phyloP scores from a whole-genome alignment of 129 eudicot species.

The Dittrichia graveolens region DNA sequence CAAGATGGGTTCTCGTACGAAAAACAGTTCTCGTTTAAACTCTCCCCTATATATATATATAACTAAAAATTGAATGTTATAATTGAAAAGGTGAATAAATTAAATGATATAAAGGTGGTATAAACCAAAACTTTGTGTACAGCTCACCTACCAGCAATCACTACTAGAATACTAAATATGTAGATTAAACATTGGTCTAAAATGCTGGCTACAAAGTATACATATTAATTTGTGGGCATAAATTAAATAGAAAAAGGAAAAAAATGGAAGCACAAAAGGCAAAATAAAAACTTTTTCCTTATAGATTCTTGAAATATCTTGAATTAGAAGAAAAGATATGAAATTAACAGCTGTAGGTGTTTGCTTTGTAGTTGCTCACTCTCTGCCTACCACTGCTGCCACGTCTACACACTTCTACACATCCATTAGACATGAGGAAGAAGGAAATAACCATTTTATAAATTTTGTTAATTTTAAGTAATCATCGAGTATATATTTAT shows the following conservation, averaged over 20 bases:
- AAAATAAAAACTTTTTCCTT: constrained; percentile 31
- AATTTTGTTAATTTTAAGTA: too few species aligned
- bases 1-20: too few species aligned
- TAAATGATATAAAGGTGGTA: constrained; percentile 2
- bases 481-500: too few species aligned
- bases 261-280: constrained; percentile 18
- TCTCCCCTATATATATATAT: too few species aligned
- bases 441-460: too few species aligned
- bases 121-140: constrained; percentile 4
- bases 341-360: constrained; percentile 38
- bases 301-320: constrained; percentile 45
- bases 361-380: constrained; percentile 34
- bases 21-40: too few species aligned
- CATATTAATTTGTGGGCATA: not conserved
- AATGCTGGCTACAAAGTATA: constrained; percentile 30
- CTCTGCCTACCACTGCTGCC: constrained; percentile 43
- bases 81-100: not conserved
- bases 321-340: constrained; percentile 39
- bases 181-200: constrained; percentile 21
- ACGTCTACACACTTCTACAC: constrained; percentile 27
- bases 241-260: constrained; percentile 6
- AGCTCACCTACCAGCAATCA: constrained; percentile 16
- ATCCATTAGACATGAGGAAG: not conserved
- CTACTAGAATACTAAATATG: constrained; percentile 11
- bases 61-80: not conserved